Base-by-base conservation (phyloP, 352 stramenopile species). In the Phytophthora sojae region DNA sequence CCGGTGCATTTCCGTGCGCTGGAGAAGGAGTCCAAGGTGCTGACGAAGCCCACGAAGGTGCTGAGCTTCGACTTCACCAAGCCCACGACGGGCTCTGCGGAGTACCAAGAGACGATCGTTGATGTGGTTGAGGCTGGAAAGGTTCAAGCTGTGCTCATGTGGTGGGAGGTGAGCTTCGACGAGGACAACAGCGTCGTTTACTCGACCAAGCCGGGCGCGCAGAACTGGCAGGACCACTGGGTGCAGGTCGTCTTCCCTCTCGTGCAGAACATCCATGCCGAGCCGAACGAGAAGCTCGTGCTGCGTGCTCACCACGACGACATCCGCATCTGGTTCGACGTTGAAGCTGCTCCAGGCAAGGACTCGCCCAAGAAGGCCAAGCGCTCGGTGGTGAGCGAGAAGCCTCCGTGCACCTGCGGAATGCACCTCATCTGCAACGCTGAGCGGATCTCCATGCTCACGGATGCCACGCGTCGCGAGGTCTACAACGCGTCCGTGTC, bases 211-310 rank as follows among this genome's bases (percentile, higher is more conserved):
- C 81, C 83, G 4, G 80, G 65, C 4, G 82, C 61, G 54, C 85
- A 94, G 64, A 93, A 92, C 60, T 95, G 88, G 88, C 88, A 95
- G 45, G 88, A 95, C 55, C 86, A 95, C 71, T 95, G 86, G 88
- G 86, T 94, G 8, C 84, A 91, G 45, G 88, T 95, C 19, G 84
- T 93, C 0, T 94, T 85, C 61, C 88, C 88, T 2, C 74, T 94
- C 1, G 62, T 21, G 21, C 21, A 21, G 21, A 60, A 77, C 2
- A 67, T 79, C 7, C 51, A 68, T 0, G 73, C 85, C 6, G 32
- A 49, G 17, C 37, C 50, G 4, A 66, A 66, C 19, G 67, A 69
- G 0, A 75, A 77, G 15, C 53, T 95, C 1, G 35, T 81, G 49
- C 45, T 95, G 4, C 83, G 74, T 47, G 78, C 86, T n/a, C 76